phyloP scores from a whole-genome alignment of 83 land plant genomes.

The Picea abies region DNA sequence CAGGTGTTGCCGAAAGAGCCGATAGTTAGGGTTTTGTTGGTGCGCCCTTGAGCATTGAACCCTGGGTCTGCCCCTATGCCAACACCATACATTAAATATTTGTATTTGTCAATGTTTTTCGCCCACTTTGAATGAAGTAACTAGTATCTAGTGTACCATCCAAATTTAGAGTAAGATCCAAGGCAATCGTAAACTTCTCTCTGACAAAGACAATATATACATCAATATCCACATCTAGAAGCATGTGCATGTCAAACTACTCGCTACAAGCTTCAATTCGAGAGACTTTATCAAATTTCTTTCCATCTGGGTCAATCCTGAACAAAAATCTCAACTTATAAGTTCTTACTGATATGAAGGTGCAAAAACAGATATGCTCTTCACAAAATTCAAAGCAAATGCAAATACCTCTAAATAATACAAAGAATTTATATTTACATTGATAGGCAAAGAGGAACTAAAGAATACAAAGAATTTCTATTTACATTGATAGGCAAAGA shows the following conservation, averaged over 20 bases:
- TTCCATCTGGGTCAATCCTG: too few species aligned
- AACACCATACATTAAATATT: constrained; percentile 65
- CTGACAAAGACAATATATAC: constrained; percentile 52
- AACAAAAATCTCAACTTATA: constrained; percentile 17
- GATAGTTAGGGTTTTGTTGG: too few species aligned
- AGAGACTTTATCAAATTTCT: too few species aligned
- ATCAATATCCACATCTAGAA: constrained; percentile 75
- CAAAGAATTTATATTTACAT: too few species aligned
- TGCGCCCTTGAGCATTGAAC: too few species aligned
- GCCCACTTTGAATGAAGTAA: constrained; percentile 49
- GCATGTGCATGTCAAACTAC: constrained; percentile 75
- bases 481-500: too few species aligned
- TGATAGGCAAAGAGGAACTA: too few species aligned
- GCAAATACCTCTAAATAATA: too few species aligned
- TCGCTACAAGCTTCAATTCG: constrained; percentile 33
- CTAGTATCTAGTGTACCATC: constrained; percentile 80
- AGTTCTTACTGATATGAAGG: constrained; percentile 52
- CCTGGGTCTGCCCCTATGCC: too few species aligned
- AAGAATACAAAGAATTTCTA: too few species aligned
- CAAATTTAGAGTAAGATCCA: constrained; percentile 49
- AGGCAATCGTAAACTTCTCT: constrained; percentile 64
- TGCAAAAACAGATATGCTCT: constrained; percentile 28
- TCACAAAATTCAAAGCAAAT: constrained; percentile 41
- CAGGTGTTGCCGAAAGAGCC: too few species aligned
- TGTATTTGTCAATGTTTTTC: constrained; percentile 52